Evolutionary conservation across 106 monocot species (phyloP), one percentile per base, ranked within the genome.

Genomic region (Acorus gramineus): DNA sequence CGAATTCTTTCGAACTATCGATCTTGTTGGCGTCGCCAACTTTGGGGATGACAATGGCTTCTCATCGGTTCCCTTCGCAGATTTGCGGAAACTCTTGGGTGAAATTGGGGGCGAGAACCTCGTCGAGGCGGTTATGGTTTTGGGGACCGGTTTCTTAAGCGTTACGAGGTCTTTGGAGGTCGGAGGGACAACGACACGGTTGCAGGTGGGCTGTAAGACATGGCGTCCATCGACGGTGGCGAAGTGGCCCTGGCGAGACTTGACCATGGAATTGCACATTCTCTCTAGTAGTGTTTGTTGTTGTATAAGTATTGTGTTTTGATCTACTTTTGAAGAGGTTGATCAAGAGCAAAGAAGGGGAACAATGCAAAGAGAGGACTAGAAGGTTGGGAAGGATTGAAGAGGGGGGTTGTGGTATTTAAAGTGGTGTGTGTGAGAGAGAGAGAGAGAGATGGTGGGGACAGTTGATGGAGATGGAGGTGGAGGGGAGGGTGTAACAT

Each of bases 251-350:
- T 52, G 76, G 46, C 73, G 63, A 4, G 83, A 68, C 70, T 83
- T 75, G 71, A 72, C 64, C 48, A 59, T 83, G 44, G 85, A 75
- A 75, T 72, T 85, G 78, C 85, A 85, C 85, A 85, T 85, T 9
- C 4, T 80, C 9, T 6, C 7, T 53, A 46, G 4, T n/a, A 14
- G 9, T 3, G 14, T 42, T 8, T 4, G 8, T 11, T 4, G 46
- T 11, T 12, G 49, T 3, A 56, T 3, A 7, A 12, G 49, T 5
- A 67, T 2, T 45, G 55, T 56, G 55, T 49, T 49, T 9, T 55
- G 28, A 9, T 47, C 13, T 8, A 49, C 6, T 3, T 4, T 8
- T 2, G 6, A n/a, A n/a, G 13, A 46, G 7, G 57, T 28, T 28
- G 28, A 28, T 28, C 28, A 28, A 28, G 28, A 28, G 28, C 28